Percentiles rank a stretch among this genome's conserved stretches.
These are phyloP conservation scores for Fraxinus dipetala DNA, from an alignment of 305 asterid genomes.

Conservation along the genomic window DNA sequence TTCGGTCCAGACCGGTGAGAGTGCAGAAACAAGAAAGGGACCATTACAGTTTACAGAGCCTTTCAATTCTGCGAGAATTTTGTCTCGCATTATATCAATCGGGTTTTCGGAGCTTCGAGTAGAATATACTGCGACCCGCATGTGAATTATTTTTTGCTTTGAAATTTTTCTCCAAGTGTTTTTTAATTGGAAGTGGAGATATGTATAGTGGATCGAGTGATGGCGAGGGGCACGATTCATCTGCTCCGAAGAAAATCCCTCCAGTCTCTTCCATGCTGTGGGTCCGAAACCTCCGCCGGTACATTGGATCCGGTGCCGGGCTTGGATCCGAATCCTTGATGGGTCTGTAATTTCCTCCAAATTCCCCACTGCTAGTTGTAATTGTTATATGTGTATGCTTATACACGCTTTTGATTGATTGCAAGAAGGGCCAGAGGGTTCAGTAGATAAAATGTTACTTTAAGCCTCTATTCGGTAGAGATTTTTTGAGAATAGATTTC, in stretches of 20 bases:
- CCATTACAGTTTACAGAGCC: neutral
- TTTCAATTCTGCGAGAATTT: neutral
- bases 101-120: neutral
- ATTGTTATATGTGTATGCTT: neutral
- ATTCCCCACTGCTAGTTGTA: neutral
- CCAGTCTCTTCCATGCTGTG: conserved; percentile 92
- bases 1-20: neutral
- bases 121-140: neutral
- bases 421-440: neutral
- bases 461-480: neutral
- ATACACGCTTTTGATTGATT: neutral
- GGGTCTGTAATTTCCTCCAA: conserved; percentile 42
- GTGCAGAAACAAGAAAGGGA: neutral
- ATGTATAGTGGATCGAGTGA: conserved; percentile 84
- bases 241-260: conserved; percentile 69
- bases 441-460: neutral
- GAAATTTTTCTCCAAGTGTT: neutral
- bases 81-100: neutral
- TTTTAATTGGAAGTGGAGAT: neutral
- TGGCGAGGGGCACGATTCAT: conserved; percentile 52
- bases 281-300: conserved; percentile 97
- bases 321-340: conserved; percentile 98
- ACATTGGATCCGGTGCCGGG: conserved; percentile 93
- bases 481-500: neutral
- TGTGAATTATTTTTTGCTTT: neutral